A percentile compares a stretch with the other conserved stretches of the same genome.
Conservation (phyloP, 2,329 filamentous ascomycete genomes). For the Colletotrichum limetticola region DNA sequence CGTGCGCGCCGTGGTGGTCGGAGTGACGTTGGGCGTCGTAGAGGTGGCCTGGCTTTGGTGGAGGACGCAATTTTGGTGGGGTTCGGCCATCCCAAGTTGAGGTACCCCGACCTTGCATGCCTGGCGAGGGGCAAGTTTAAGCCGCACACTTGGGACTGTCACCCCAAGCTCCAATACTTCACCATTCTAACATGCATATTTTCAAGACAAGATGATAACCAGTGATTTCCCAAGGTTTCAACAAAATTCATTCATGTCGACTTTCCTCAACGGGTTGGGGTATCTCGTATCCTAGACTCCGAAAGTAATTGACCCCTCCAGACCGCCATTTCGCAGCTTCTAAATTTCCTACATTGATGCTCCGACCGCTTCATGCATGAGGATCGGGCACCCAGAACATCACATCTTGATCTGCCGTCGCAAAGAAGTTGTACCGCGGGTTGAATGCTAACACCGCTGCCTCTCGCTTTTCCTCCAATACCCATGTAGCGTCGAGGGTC, state of each 20-base stretch:
- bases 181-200: background rate
- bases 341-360: background rate
- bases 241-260: background rate
- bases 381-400: slow-evolving; percentile 83
- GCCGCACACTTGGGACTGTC: background rate
- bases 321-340: background rate
- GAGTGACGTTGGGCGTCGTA: slow-evolving; percentile 14
- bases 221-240: background rate
- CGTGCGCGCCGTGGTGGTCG: slow-evolving; percentile 1
- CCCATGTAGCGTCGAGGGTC: slow-evolving; percentile 70
- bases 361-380: slow-evolving; percentile 52
- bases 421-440: slow-evolving; percentile 90
- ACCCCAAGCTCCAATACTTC: background rate
- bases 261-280: slow-evolving; percentile 8
- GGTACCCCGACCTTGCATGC: background rate
- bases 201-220: background rate
- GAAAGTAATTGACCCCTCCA: slow-evolving; percentile 8
- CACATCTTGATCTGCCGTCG: slow-evolving; percentile 87
- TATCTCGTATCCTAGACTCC: slow-evolving; percentile 32
- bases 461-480: slow-evolving; percentile 73
- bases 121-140: slow-evolving; percentile 4
- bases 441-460: slow-evolving; percentile 87
- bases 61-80: slow-evolving; percentile 26
- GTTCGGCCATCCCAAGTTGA: slow-evolving; percentile 1
- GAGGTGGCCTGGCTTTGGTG: slow-evolving; percentile 9